Evolutionary conservation across 345 rosid species (phyloP), one percentile per base, ranked within the genome.

Genomic region (Eutrema heterophyllum): DNA sequence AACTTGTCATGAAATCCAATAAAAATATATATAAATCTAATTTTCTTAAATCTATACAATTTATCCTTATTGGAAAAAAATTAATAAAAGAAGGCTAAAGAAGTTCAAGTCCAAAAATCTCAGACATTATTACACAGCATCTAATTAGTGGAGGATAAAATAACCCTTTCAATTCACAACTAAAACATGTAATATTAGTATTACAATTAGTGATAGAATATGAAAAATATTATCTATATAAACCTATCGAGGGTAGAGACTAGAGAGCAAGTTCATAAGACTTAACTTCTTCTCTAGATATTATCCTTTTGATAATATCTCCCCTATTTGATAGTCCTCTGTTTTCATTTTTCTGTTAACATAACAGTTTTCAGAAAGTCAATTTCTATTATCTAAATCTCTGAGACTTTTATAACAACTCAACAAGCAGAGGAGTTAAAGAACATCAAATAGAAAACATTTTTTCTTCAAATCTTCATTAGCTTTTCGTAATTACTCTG

Each of bases 231-330:
- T 51, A 3, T 36, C 11, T 26, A 15, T 21, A 39, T 14, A 67
- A 46, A 13, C 43, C 9, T 30, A 39, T 49, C 9, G 2, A 46
- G 12, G 60, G 39, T n/a, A n/a, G n/a, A n/a, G n/a, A n/a, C n/a
- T n/a, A 26, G 40, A 45, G 71, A 56, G 24, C 2, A 73, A 53
- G 57, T n/a, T 63, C 76, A 27, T 62, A 45, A 24, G 15, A 33
- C 49, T 44, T 11, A 33, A 18, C 50, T 65, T 73, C 71, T 56
- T 38, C 48, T 72, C 63, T 32, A 18, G 5, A 53, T 61, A 5
- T 39, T 40, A 29, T 71, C 49, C 10, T 61, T 53, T 11, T 32
- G 2, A 7, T 33, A n/a, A n/a, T 12, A 9, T 55, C 58, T 64
- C n/a, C 40, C 56, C 6, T 46, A 14, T 48, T 12, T 36, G 8